Percentiles rank a stretch among this genome's conserved stretches.
Evolutionary conservation across 164 flowering plant genomes (phyloP).

Genomic region (Liriodendron chinense): DNA sequence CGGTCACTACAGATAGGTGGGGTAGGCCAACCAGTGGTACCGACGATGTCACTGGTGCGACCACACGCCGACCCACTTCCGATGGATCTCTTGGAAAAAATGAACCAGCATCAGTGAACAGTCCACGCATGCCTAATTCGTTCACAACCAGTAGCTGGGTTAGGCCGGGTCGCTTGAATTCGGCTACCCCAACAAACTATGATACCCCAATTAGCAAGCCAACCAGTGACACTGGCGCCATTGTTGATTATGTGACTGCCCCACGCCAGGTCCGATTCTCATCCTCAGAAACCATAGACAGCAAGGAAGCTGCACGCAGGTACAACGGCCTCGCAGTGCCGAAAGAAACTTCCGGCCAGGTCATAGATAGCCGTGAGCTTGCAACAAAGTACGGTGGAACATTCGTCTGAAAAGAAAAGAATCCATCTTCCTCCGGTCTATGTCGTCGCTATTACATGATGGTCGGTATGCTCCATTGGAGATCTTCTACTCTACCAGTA

Average conservation of each 20-base stretch:
- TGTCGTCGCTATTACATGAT: too few relatives aligned
- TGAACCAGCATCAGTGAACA: too few relatives aligned
- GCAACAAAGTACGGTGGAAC: neutral
- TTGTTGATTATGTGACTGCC: neutral
- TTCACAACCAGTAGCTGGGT: neutral
- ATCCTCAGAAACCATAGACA: neutral
- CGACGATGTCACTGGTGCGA: neutral
- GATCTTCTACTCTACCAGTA: too few relatives aligned
- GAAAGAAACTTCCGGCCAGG: too few relatives aligned
- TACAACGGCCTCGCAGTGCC: neutral
- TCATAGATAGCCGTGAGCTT: neutral
- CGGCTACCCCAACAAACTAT: neutral
- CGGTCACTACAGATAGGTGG: neutral
- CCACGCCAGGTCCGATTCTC: neutral
- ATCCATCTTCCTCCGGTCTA: too few relatives aligned
- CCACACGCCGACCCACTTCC: neutral
- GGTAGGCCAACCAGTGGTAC: neutral
- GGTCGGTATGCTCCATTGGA: too few relatives aligned
- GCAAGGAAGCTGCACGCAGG: slow-evolving; percentile 1
- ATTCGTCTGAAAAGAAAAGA: neutral
- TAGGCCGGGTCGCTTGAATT: neutral
- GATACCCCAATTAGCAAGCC: neutral
- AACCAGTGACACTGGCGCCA: too few relatives aligned
- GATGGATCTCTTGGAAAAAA: too few relatives aligned
- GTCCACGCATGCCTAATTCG: too few relatives aligned